Conservation (phyloP, 495 filamentous ascomycete genomes). For the Lichina pygmaea region DNA sequence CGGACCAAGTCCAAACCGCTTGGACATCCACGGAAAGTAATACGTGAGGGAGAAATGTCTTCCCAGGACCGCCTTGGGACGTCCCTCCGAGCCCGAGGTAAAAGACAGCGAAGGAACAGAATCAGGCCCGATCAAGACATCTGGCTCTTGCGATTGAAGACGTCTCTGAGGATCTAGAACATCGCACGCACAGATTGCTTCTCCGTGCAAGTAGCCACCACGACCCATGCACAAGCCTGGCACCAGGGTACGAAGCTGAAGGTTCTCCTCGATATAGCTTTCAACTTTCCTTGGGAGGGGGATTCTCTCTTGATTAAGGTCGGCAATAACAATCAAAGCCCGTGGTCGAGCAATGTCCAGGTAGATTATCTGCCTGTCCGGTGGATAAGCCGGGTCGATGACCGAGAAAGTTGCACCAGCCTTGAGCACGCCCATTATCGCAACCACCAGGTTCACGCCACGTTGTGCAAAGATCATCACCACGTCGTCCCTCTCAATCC, state of each 20-base stretch:
- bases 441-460: constrained; percentile 43
- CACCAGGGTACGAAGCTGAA: constrained; percentile 47
- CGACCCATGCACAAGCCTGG: constrained; percentile 49
- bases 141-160: constrained; percentile 29
- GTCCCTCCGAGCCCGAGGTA: constrained; percentile 65
- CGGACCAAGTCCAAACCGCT: constrained; percentile 45
- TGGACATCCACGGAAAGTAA: constrained; percentile 84
- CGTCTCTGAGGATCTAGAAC: constrained; percentile 26
- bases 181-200: constrained; percentile 34
- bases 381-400: constrained; percentile 73
- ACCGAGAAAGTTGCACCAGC: constrained; percentile 45
- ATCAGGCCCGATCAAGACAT: constrained; percentile 71
- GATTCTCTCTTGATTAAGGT: constrained; percentile 51
- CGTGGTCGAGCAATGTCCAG: constrained; percentile 67
- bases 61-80: constrained; percentile 67
- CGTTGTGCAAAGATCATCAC: constrained; percentile 84
- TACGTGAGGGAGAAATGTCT: constrained; percentile 70
- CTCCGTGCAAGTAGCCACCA: constrained; percentile 49
- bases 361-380: constrained; percentile 68
- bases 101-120: constrained; percentile 62
- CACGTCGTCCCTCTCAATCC: constrained; percentile 57
- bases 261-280: constrained; percentile 43
- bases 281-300: constrained; percentile 40
- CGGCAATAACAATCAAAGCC: constrained; percentile 54
- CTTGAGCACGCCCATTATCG: constrained; percentile 29